Evolutionary conservation across 352 stramenopile genomes (phyloP).

Genomic region (Globisporangium emineosum): DNA sequence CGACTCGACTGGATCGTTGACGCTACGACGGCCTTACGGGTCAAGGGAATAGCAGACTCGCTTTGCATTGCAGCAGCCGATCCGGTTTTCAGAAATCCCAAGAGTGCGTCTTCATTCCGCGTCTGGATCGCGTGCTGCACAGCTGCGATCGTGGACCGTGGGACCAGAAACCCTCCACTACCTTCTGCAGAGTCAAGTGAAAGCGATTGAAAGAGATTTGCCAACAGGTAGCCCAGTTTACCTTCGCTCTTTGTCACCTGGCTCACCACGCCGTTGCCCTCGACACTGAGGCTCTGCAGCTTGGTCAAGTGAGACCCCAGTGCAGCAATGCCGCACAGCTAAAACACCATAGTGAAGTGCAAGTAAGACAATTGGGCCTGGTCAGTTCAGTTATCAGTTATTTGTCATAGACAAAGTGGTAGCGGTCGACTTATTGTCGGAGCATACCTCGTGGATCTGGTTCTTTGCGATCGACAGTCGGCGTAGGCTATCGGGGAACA

Average conservation of each 20-base stretch:
- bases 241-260: conserved; percentile 32
- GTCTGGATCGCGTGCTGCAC: conserved; percentile 24
- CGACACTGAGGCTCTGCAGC: conserved; percentile 45
- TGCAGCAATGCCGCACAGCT: conserved; percentile 50
- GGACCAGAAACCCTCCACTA: conserved; percentile 16
- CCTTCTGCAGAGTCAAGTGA: conserved; percentile 9
- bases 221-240: conserved; percentile 38
- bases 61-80: neutral
- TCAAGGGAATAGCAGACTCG: neutral
- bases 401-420: too few relatives aligned
- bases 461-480: conserved; percentile 56
- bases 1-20: conserved; percentile 8
- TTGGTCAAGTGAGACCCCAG: conserved; percentile 35
- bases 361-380: neutral
- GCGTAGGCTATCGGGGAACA: conserved; percentile 42
- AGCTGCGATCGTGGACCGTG: conserved; percentile 9
- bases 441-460: conserved; percentile 59
- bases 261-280: conserved; percentile 38
- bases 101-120: conserved; percentile 21
- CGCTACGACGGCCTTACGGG: neutral
- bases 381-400: too few relatives aligned
- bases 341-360: neutral
- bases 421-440: too few relatives aligned
- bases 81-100: conserved; percentile 25
- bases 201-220: conserved; percentile 37